A percentile compares a stretch with the other conserved stretches of the same genome.
Evolutionary conservation across 352 stramenopile genomes (phyloP).

Genomic region (Globisporangium apiculatum): DNA sequence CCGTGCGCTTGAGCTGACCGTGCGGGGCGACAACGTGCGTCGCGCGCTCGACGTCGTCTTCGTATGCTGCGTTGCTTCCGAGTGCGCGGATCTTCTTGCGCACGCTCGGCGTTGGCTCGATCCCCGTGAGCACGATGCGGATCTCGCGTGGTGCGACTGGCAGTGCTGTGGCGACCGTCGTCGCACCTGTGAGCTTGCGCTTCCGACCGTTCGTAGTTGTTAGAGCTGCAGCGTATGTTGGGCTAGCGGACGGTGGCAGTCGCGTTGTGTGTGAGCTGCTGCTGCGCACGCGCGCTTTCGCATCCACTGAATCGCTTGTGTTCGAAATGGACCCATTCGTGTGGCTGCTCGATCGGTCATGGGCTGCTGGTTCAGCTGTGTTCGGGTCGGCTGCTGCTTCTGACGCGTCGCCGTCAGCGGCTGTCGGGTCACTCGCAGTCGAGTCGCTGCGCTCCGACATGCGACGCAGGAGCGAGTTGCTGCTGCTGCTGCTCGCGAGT

Average conservation of each 20-base stretch:
- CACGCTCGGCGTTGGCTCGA: constrained; percentile 32
- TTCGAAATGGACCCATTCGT: neutral
- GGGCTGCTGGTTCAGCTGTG: neutral
- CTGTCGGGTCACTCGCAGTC: constrained; percentile 2
- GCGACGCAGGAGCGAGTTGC: neutral
- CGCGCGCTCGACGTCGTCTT: constrained; percentile 39
- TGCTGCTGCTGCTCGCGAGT: neutral
- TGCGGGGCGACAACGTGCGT: constrained; percentile 48
- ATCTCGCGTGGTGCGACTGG: constrained; percentile 8
- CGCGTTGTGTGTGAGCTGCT: neutral
- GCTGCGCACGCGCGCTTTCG: neutral
- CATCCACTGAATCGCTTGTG: neutral
- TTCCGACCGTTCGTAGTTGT: neutral
- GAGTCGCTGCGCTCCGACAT: constrained; percentile 4
- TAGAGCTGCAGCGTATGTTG: no score
- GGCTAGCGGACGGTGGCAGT: no score
- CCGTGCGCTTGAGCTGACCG: constrained; percentile 45
- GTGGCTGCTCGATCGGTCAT: neutral
- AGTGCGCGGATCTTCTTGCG: constrained; percentile 41
- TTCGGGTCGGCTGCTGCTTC: neutral
- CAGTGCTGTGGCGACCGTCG: neutral
- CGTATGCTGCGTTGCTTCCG: constrained; percentile 21
- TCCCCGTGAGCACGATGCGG: constrained; percentile 45
- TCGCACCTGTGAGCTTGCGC: neutral
- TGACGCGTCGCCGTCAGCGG: neutral